Evolutionary conservation across 441 rosid species (phyloP).

Genomic region (Biscutella laevigata): DNA sequence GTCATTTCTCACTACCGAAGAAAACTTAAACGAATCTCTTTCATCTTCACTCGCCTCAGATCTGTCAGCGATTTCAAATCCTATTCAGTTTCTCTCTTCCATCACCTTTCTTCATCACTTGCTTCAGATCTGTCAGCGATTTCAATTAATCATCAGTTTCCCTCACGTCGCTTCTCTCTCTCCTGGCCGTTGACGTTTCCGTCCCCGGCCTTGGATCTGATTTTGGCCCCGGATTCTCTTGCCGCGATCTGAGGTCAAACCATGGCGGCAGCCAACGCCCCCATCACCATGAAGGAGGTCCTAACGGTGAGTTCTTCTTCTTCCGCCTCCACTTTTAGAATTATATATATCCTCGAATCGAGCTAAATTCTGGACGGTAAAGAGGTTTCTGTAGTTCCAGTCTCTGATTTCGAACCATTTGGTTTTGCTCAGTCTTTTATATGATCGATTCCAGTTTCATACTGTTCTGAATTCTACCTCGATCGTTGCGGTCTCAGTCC

Average conservation of each 20-base stretch:
- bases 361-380: constrained; percentile 18
- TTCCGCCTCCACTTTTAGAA: no score
- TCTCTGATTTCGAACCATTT: constrained; percentile 1
- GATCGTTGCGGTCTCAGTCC: constrained; percentile 7
- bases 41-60: no score
- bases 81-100: background rate
- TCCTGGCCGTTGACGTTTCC: constrained; percentile 28
- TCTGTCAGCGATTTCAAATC: no score
- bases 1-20: constrained; percentile 1
- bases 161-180: constrained; percentile 13
- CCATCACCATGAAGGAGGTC: constrained; percentile 60
- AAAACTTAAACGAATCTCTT: background rate
- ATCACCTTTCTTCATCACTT: constrained; percentile 27
- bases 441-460: constrained; percentile 4
- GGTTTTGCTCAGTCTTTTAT: background rate
- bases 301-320: constrained; percentile 28
- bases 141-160: constrained; percentile 23
- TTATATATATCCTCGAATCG: background rate
- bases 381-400: background rate
- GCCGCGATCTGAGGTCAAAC: constrained; percentile 42
- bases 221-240: constrained; percentile 25
- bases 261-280: constrained; percentile 63
- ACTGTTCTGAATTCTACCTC: background rate
- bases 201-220: constrained; percentile 45
- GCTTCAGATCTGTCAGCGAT: constrained; percentile 59